Evolutionary conservation across 2,329 filamentous ascomycete species (phyloP).

Genomic region (Arthrobotrys musiformis): DNA sequence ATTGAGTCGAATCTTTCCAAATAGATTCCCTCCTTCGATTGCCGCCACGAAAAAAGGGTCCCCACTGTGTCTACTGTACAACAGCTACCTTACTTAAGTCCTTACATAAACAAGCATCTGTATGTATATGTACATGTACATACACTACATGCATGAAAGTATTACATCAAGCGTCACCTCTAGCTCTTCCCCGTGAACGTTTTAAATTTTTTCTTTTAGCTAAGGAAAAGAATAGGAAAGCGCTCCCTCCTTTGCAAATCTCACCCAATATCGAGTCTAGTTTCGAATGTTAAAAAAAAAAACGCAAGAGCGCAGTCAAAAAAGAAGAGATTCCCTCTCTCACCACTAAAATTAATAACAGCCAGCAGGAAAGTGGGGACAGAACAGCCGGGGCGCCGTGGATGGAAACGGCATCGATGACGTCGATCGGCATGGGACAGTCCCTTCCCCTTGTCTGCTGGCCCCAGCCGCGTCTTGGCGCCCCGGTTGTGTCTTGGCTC

Average conservation of each 20-base stretch:
- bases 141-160: no score
- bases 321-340: neutral
- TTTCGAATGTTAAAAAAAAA: neutral
- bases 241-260: neutral
- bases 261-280: neutral
- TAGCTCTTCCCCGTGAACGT: no score
- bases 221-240: neutral
- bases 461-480: conserved; percentile 11
- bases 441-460: neutral
- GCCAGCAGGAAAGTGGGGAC: conserved; percentile 1
- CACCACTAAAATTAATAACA: neutral
- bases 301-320: neutral
- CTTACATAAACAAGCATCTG: no score
- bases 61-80: neutral
- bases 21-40: neutral
- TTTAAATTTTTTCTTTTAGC: no score
- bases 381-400: neutral
- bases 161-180: no score
- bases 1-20: neutral
- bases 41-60: neutral
- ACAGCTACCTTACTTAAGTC: no score
- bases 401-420: conserved; percentile 53
- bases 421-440: conserved; percentile 31
- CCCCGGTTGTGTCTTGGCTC: conserved; percentile 6
- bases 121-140: no score